A percentile compares a stretch with the other conserved stretches of the same genome.
Evolutionary conservation across 805 yeast species (phyloP).

Genomic region (Candida khao-thaluensis): DNA sequence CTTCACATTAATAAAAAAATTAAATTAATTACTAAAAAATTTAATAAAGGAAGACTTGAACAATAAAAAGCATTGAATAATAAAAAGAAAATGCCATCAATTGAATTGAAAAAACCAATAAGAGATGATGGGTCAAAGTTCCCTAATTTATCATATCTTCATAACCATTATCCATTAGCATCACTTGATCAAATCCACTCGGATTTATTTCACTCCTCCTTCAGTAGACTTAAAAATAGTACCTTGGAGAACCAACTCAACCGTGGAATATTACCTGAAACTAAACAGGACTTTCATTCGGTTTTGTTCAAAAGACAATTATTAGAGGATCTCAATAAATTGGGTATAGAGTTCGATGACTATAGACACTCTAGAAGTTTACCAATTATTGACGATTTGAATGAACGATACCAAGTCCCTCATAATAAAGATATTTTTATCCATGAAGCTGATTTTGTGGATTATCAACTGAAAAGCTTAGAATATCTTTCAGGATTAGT

Average conservation of each 20-base stretch:
- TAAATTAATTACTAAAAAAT: too few relatives aligned
- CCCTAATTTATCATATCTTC: conserved; percentile 3
- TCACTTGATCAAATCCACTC: conserved; percentile 9
- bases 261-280: background rate
- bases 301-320: conserved; percentile 13
- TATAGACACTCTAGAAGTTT: conserved; percentile 6
- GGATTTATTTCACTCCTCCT: conserved; percentile 1
- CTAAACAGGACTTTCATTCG: conserved; percentile 1
- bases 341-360: conserved; percentile 11
- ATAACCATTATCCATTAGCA: conserved; percentile 13
- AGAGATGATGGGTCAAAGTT: conserved; percentile 3
- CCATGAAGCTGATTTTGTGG: conserved; percentile 16
- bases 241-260: conserved; percentile 3
- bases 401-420: conserved; percentile 9
- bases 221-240: conserved; percentile 7
- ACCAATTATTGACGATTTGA: background rate
- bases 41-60: too few relatives aligned
- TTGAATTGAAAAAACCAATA: background rate
- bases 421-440: conserved; percentile 5
- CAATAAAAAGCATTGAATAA: too few relatives aligned
- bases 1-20: background rate
- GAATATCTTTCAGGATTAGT: background rate
- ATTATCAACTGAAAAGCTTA: conserved; percentile 14
- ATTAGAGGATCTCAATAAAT: conserved; percentile 6
- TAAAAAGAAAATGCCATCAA: background rate